Conservation (phyloP, 2,329 filamentous ascomycete species). For the Tolypocladium guangdongense region DNA sequence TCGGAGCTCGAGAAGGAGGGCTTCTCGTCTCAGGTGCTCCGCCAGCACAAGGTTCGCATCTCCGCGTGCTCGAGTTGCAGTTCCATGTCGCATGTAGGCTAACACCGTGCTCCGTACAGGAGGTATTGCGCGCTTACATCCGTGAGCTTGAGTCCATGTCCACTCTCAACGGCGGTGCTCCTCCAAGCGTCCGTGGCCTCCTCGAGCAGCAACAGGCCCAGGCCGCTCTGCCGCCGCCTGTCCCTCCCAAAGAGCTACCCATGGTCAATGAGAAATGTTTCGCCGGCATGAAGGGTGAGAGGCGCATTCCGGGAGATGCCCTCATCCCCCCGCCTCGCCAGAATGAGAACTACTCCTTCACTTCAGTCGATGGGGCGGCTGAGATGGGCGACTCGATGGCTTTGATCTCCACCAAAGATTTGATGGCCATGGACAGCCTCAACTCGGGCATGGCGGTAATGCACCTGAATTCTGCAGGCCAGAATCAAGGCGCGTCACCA, state of each 20-base stretch:
- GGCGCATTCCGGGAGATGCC: slow-evolving; percentile 21
- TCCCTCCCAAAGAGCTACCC: slow-evolving; percentile 8
- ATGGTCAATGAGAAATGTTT: slow-evolving; percentile 30
- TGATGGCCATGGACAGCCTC: slow-evolving; percentile 36
- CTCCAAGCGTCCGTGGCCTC: slow-evolving; percentile 41
- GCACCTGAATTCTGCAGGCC: slow-evolving; percentile 23
- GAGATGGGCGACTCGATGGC: slow-evolving; percentile 26
- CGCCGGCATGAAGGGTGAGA: slow-evolving; percentile 26
- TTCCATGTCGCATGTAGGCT: background rate
- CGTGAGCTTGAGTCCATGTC: slow-evolving; percentile 44
- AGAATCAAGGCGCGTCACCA: slow-evolving; percentile 27
- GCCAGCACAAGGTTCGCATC: slow-evolving; percentile 43
- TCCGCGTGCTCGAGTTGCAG: too few relatives aligned
- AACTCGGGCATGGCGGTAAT: slow-evolving; percentile 29
- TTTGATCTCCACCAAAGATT: slow-evolving; percentile 43
- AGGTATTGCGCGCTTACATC: slow-evolving; percentile 49
- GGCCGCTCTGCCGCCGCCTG: slow-evolving; percentile 8
- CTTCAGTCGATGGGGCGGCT: slow-evolving; percentile 24
- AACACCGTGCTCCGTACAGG: slow-evolving; percentile 24
- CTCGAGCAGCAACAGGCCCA: slow-evolving; percentile 33
- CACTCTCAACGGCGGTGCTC: slow-evolving; percentile 28
- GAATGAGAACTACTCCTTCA: slow-evolving; percentile 22
- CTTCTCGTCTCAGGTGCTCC: slow-evolving; percentile 42
- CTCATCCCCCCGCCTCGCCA: slow-evolving; percentile 14
- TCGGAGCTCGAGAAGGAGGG: slow-evolving; percentile 47